A percentile compares a stretch with the other conserved stretches of the same genome.
phyloP scores from a whole-genome alignment of 2,329 filamentous ascomycete species.

The Stachybotrys elegans region DNA sequence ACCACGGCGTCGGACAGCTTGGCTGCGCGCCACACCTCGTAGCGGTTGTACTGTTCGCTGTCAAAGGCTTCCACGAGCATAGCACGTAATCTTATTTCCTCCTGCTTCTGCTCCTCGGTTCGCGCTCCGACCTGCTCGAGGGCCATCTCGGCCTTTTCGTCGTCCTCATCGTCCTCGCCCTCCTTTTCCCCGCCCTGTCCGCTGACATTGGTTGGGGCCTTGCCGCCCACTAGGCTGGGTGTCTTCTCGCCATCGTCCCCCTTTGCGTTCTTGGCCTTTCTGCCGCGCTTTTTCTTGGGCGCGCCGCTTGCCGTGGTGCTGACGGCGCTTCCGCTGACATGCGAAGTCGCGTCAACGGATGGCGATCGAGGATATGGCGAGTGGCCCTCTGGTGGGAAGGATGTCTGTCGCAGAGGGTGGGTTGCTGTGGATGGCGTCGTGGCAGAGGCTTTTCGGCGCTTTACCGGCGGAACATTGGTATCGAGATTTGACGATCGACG shows the following conservation, averaged over 20 bases:
- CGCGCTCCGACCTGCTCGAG: constrained; percentile 54
- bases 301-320: constrained; percentile 35
- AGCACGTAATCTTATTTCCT: constrained; percentile 51
- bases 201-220: constrained; percentile 37
- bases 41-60: constrained; percentile 61
- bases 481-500: constrained; percentile 56
- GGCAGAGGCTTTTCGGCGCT: constrained; percentile 67
- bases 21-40: constrained; percentile 64
- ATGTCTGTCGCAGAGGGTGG: constrained; percentile 74
- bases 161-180: constrained; percentile 52
- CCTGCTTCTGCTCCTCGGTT: constrained; percentile 63
- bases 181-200: constrained; percentile 40
- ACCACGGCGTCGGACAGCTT: constrained; percentile 66
- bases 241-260: constrained; percentile 38
- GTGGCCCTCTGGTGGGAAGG: constrained; percentile 63
- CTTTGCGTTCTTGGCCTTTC: constrained; percentile 55
- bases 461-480: constrained; percentile 45
- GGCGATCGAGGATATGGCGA: constrained; percentile 60
- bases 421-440: constrained; percentile 52
- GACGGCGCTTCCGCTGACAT: constrained; percentile 57
- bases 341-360: constrained; percentile 55
- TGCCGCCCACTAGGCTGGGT: constrained; percentile 36
- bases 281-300: constrained; percentile 55
- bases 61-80: constrained; percentile 63
- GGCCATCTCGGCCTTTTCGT: constrained; percentile 50